These are phyloP conservation scores for Metarhizium anisopliae DNA, from an alignment of 2,329 filamentous ascomycete genomes.

Conservation along the genomic window DNA sequence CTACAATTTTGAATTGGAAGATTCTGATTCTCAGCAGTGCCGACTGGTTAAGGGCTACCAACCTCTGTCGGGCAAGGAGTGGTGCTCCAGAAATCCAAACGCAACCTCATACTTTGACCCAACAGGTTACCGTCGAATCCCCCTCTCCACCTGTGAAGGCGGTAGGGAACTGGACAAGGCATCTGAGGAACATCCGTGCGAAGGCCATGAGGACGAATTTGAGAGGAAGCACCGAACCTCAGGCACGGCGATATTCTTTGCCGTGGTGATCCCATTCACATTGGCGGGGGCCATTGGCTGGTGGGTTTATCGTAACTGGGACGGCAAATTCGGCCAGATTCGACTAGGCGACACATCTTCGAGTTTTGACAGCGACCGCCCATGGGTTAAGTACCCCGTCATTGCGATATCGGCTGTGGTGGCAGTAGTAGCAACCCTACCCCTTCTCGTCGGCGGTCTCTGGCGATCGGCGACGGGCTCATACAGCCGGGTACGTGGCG, in stretches of 20 bases:
- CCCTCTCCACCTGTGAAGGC: slow-evolving; percentile 75
- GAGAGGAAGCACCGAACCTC: slow-evolving; percentile 60
- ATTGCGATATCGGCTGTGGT: slow-evolving; percentile 58
- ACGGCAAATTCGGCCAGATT: slow-evolving; percentile 85
- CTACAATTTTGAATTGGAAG: slow-evolving; percentile 82
- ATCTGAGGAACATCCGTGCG: slow-evolving; percentile 49
- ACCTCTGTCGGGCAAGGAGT: slow-evolving; percentile 42
- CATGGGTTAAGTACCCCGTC: slow-evolving; percentile 77
- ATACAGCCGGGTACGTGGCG: slow-evolving; percentile 38
- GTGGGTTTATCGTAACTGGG: slow-evolving; percentile 79
- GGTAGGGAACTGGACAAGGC: slow-evolving; percentile 68
- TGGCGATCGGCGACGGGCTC: slow-evolving; percentile 56
- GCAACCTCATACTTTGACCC: slow-evolving; percentile 72
- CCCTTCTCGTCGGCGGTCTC: slow-evolving; percentile 61
- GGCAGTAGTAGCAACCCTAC: slow-evolving; percentile 52
- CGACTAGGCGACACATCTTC: slow-evolving; percentile 63
- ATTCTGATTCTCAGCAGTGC: slow-evolving; percentile 66
- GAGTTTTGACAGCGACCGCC: slow-evolving; percentile 58
- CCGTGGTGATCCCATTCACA: slow-evolving; percentile 65
- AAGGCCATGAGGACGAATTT: slow-evolving; percentile 75
- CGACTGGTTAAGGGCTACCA: slow-evolving; percentile 63
- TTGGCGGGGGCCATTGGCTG: slow-evolving; percentile 68
- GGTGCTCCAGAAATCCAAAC: slow-evolving; percentile 53
- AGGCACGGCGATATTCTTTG: slow-evolving; percentile 74
- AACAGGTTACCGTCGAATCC: slow-evolving; percentile 83